A percentile compares a stretch with the other conserved stretches of the same genome.
These are phyloP conservation scores for Licmophora abbreviata DNA, from an alignment of 108 stramenopile species.

Conservation along the genomic window DNA sequence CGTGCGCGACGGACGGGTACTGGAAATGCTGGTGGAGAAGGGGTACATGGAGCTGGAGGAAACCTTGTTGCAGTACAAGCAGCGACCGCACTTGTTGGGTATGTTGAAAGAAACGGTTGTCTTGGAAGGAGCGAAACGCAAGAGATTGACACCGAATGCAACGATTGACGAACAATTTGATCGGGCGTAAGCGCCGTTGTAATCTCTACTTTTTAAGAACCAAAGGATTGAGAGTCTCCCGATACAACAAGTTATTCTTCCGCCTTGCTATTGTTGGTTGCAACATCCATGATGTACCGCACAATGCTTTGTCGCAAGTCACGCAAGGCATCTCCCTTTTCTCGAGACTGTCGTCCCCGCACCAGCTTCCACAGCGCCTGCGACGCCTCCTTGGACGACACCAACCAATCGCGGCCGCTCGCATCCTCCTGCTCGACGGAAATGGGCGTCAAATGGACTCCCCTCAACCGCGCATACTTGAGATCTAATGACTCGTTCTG, in stretches of 20 bases:
- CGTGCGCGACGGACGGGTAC: constrained; percentile 71
- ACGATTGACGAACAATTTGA: constrained; percentile 71
- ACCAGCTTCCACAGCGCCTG: constrained; percentile 1
- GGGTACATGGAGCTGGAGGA: constrained; percentile 89
- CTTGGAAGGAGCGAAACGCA: constrained; percentile 50
- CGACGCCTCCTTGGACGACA: not conserved
- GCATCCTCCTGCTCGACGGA: not conserved
- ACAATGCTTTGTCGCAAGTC: constrained; percentile 18
- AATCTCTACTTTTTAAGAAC: no score
- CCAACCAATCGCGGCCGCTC: not conserved
- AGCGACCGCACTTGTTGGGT: constrained; percentile 78
- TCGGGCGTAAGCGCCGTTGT: constrained; percentile 31
- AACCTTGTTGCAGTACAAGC: constrained; percentile 88
- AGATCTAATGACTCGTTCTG: constrained; percentile 35
- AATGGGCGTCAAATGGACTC: constrained; percentile 73
- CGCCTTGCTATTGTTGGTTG: constrained; percentile 23
- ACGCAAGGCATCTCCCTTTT: constrained; percentile 17
- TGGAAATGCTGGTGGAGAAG: constrained; percentile 79
- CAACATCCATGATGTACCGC: constrained; percentile 31
- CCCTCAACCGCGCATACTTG: constrained; percentile 70
- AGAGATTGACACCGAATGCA: constrained; percentile 42
- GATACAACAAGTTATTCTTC: no score
- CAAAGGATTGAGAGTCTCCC: no score
- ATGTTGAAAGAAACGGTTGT: constrained; percentile 65
- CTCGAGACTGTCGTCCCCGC: constrained; percentile 6